Percentiles rank a stretch among this genome's conserved stretches.
Evolutionary conservation across 2,329 filamentous ascomycete species (phyloP).

Genomic region (Bipolaris oryzae): DNA sequence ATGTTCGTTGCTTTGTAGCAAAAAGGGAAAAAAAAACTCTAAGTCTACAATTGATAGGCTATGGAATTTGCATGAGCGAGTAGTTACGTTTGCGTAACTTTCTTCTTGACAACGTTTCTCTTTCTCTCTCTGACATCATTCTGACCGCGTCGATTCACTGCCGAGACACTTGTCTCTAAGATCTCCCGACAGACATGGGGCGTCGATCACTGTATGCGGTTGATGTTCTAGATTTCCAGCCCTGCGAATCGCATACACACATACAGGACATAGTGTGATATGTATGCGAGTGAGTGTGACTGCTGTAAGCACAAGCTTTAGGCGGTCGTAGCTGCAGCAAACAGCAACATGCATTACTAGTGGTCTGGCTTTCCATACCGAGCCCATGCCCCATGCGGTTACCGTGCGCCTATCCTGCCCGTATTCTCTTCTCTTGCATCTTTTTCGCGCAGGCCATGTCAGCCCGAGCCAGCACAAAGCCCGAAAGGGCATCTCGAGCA

Average conservation of each 20-base stretch:
- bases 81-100: background rate
- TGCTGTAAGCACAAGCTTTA: background rate
- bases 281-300: background rate
- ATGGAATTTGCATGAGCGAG: background rate
- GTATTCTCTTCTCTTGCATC: background rate
- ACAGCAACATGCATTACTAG: conserved; percentile 12
- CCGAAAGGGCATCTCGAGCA: background rate
- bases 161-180: background rate
- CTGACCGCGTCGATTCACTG: conserved; percentile 14
- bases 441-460: background rate
- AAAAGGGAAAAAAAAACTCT: too few relatives aligned
- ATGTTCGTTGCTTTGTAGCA: too few relatives aligned
- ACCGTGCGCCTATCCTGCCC: background rate
- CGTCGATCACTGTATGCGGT: background rate
- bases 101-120: background rate
- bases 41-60: too few relatives aligned
- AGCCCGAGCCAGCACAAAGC: background rate
- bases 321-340: conserved; percentile 5
- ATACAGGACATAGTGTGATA: background rate
- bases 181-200: background rate
- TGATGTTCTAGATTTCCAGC: background rate
- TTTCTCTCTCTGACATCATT: conserved; percentile 25
- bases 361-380: background rate
- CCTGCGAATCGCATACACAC: background rate
- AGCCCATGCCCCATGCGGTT: conserved; percentile 3